Evolutionary conservation across 225 moss, liverwort and hornwort genomes (phyloP), one percentile per base, ranked within the genome.

Genomic region (Antitrichia curtipendula): DNA sequence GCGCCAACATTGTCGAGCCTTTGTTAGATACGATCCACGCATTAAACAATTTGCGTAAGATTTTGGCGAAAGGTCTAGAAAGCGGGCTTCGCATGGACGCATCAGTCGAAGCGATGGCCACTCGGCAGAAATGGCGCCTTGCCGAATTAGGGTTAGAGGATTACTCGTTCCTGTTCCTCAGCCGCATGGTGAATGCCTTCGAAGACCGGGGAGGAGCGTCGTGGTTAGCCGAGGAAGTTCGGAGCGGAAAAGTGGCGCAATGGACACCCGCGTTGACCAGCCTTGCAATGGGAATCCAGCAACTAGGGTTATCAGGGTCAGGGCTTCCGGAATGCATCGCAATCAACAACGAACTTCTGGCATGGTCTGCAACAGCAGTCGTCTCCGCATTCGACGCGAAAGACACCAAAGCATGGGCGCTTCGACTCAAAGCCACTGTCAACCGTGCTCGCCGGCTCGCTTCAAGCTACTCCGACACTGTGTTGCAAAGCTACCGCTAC

Each of bases 61-160:
- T 89, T 69, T 40, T 93, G 70, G 75, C 87, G 8, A 86, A 94
- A 90, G 94, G 94, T 6, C 90, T 95, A 25, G 92, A 94, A 81
- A 92, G 92, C 50, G 94, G 94, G 9, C 87, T 96, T 63, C 90
- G 88, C 36, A 91, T 87, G 58, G 96, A 98, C 84, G 94, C 93
- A 13, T 62, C 95, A 41, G 91, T 94, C 54, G 91, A 93, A 59
- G 80, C 94, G 23, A 92, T 94, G 32, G 96, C 94, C 65, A 93
- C 92, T 94, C 91, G 94, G 61, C 98, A 96, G 74, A 98, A 96
- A 90, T 98, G 96, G 95, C 96, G 96, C 38, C 85, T 98, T 49
- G 96, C 91, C 17, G 98, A 98, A 85, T 87, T 98, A 70, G 94
- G 93, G 59, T 92, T 98, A 31, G 96, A 98, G 85, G 92, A 95